phyloP scores from a whole-genome alignment of 768 basidiomycete genomes.

The Phaffia australis region DNA sequence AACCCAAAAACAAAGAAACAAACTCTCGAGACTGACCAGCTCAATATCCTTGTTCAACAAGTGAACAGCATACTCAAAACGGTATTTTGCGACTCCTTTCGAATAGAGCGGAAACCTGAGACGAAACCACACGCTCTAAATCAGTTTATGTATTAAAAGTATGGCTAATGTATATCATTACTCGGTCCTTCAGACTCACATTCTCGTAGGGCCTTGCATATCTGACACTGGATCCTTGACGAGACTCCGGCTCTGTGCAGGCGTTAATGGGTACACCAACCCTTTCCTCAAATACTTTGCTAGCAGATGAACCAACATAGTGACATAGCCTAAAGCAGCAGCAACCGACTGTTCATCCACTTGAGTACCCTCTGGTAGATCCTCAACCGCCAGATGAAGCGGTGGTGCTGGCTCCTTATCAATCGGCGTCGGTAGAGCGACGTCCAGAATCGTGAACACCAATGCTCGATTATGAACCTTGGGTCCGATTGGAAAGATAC shows the following conservation, averaged over 20 bases:
- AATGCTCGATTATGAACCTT: constrained; percentile 50
- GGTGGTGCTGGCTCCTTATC: constrained; percentile 75
- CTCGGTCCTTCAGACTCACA: constrained; percentile 47
- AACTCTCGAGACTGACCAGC: constrained; percentile 48
- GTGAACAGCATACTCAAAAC: constrained; percentile 96
- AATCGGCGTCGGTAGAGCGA: constrained; percentile 82
- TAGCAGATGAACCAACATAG: constrained; percentile 71
- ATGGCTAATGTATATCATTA: background rate
- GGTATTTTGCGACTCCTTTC: constrained; percentile 86
- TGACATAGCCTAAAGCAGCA: constrained; percentile 80
- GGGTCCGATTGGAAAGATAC: constrained; percentile 82
- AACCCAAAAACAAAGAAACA: constrained; percentile 7
- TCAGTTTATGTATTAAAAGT: too few species aligned
- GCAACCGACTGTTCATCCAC: constrained; percentile 79
- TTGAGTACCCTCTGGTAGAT: constrained; percentile 39
- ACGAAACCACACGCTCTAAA: background rate
- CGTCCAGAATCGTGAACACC: constrained; percentile 74
- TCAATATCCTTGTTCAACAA: constrained; percentile 95
- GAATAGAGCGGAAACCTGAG: constrained; percentile 87
- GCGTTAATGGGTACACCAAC: constrained; percentile 80
- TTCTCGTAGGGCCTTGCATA: constrained; percentile 79
- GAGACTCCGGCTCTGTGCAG: constrained; percentile 76
- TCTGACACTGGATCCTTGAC: constrained; percentile 86
- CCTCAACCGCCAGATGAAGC: constrained; percentile 52
- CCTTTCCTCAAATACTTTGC: constrained; percentile 56